Evolutionary conservation across 352 stramenopile genomes (phyloP), one percentile per base, ranked within the genome.

Genomic region (Phytophthora pinifolia): DNA sequence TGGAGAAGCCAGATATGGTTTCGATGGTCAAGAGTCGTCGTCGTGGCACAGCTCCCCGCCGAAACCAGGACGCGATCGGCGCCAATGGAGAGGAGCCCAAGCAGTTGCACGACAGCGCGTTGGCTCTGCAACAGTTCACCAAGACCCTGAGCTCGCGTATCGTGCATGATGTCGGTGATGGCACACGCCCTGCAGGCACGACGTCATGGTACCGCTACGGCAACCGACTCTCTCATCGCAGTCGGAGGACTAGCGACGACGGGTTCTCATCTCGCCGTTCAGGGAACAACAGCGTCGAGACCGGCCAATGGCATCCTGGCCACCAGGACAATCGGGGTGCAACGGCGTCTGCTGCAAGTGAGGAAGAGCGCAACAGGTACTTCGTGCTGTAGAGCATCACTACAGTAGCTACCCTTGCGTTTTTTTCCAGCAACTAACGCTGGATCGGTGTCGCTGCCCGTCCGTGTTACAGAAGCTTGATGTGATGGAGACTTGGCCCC

Each of bases 81-180:
- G 53, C 66, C 17, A 68, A 65, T 47, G 63, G 50, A 1, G 74
- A 80, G 46, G 70, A 85, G 43, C 53, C 62, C 12, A 68, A 69
- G 43, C 63, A 71, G 46, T 56, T 74, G 52, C 72, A 80, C 9
- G 79, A 89, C 56, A 91, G 80, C 54, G 67, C 64, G 35, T 54
- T 90, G 51, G 83, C 83, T 31, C 55, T 92, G 64, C 83, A 92
- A 70, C 83, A 92, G 67, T 92, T 92, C 54, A 92, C 83, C 18
- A 89, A 90, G 69, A 88, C 49, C 32, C 43, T 92, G 39, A 92
- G 78, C 61, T 86, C 79, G 13, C 83, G 83, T 36, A 80, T 90
- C 14, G 77, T 78, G 5, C 74, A 89, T 53, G 79, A 90, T 27
- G 62, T 35, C 42, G 48, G 69, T 6, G 79, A 89, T 13, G 58